phyloP scores from a whole-genome alignment of 768 basidiomycete species.

The Crepidotus variabilis region DNA sequence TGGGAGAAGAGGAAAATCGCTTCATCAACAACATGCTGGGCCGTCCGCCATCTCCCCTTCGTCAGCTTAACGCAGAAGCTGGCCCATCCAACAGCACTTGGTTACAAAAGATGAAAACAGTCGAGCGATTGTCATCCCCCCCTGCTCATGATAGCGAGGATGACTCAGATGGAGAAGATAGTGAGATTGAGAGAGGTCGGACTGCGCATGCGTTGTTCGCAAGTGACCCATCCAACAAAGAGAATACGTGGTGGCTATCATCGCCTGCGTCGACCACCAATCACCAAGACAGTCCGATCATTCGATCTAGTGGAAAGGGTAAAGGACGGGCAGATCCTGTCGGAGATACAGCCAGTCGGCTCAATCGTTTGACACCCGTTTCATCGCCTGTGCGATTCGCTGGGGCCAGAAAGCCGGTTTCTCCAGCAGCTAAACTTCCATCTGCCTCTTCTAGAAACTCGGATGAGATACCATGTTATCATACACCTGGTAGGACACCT shows the following conservation, averaged over 20 bases:
- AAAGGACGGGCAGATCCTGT: conserved; percentile 6
- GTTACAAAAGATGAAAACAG: conserved; percentile 8
- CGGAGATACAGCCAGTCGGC: conserved; percentile 12
- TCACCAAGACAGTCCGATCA: not conserved
- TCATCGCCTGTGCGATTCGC: conserved; percentile 11
- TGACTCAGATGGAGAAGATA: conserved; percentile 28
- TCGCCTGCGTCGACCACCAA: conserved; percentile 20
- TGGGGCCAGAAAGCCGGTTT: no score
- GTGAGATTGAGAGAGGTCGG: conserved; percentile 49
- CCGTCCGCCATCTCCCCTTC: conserved; percentile 1
- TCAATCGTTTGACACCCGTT: conserved; percentile 17
- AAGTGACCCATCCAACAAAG: conserved; percentile 22
- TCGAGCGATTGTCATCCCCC: not conserved
- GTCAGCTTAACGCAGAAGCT: conserved; percentile 8
- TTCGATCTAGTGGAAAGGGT: not conserved
- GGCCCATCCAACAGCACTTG: conserved; percentile 16
- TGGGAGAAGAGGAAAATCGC: conserved; percentile 32
- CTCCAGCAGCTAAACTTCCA: no score
- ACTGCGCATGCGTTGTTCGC: conserved; percentile 60
- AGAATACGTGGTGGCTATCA: conserved; percentile 28
- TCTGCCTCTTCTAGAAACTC: no score
- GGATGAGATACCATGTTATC: no score
- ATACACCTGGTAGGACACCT: no score
- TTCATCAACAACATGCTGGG: conserved; percentile 31
- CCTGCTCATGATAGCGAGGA: conserved; percentile 27